Evolutionary conservation across 495 filamentous ascomycete species (phyloP).

Genomic region (Halenospora varia): DNA sequence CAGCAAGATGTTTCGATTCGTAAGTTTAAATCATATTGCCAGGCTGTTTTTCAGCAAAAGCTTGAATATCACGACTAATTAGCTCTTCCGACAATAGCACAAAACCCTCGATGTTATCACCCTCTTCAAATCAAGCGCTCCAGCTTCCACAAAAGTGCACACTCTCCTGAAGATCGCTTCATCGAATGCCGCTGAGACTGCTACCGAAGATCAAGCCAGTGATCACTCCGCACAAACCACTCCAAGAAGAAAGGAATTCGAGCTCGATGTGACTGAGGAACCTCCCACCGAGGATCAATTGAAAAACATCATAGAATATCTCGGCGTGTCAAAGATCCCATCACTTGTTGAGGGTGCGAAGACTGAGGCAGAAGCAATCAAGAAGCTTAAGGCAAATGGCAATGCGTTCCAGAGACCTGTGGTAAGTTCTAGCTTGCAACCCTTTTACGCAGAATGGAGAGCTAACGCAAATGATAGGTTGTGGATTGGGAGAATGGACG

Average conservation of each 20-base stretch:
- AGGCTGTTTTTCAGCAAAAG: neutral
- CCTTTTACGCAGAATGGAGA: no score
- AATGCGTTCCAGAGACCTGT: slow-evolving; percentile 70
- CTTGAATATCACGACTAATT: slow-evolving; percentile 1
- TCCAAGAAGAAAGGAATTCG: slow-evolving; percentile 59
- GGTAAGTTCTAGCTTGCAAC: slow-evolving; percentile 39
- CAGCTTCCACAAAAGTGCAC: slow-evolving; percentile 61
- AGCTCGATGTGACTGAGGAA: slow-evolving; percentile 79
- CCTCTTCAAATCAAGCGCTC: slow-evolving; percentile 72
- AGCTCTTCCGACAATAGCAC: slow-evolving; percentile 40
- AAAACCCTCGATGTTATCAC: slow-evolving; percentile 90
- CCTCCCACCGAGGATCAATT: slow-evolving; percentile 82
- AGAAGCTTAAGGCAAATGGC: slow-evolving; percentile 55
- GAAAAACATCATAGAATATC: slow-evolving; percentile 81
- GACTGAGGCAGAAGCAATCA: slow-evolving; percentile 70
- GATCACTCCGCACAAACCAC: slow-evolving; percentile 49
- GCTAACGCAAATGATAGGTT: no score
- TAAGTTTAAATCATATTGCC: slow-evolving; percentile 27
- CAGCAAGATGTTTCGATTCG: slow-evolving; percentile 39
- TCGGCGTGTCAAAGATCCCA: slow-evolving; percentile 49
- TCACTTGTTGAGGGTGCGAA: slow-evolving; percentile 68
- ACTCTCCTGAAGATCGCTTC: slow-evolving; percentile 73
- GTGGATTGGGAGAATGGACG: slow-evolving; percentile 95
- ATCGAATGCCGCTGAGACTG: slow-evolving; percentile 51
- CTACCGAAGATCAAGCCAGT: slow-evolving; percentile 64